Base-by-base conservation (phyloP, 164 flowering plant genomes). In the Chimonanthus salicifolius region DNA sequence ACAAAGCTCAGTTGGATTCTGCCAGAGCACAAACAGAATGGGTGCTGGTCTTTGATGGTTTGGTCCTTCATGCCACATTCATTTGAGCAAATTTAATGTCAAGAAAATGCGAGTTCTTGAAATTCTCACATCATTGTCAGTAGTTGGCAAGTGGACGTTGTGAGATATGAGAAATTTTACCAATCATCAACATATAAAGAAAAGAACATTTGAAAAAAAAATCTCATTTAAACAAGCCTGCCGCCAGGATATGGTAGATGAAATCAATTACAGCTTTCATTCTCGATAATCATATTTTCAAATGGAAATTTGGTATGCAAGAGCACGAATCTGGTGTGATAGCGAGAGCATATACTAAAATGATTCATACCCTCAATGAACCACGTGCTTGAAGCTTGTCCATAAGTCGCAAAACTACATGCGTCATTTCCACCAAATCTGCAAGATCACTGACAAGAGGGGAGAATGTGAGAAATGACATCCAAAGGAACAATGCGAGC, bases 311-410 rank as follows among this genome's bases (percentile, higher is more conserved):
- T 33, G 33, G 33, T 33, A 33, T 33, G 8, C 16, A 54, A 54
- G n/a, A 54, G 60, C 60, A 54, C 16, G 60, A 54, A 4, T 4
- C 4, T 54, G 60, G 60, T 54, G 60, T 4, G 15, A 54, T 13
- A 54, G n/a, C 4, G 60, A 15, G 60, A 54, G 3, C 11, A 54
- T 6, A 13, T 4, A 54, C 5, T 13, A 11, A 54, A 54, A 54
- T 10, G 49, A 2, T 54, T 62, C 85, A 74, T 88, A 93, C 98
- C 92, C 98, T 86, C 69, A 96, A 78, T 64, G 91, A 78, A 64
- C 97, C 99, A 77, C 85, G 88, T 76, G 86, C 82, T 84, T 91
- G 95, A 84, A 96, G 95, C 46, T 83, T 88, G 81, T 94, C 97
- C 95, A 94, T 84, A 18, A 94, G 90, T 77, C 82, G 81, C 62